These are phyloP conservation scores for Scedosporium minutisporum DNA, from an alignment of 2,329 filamentous ascomycete genomes.

Conservation along the genomic window DNA sequence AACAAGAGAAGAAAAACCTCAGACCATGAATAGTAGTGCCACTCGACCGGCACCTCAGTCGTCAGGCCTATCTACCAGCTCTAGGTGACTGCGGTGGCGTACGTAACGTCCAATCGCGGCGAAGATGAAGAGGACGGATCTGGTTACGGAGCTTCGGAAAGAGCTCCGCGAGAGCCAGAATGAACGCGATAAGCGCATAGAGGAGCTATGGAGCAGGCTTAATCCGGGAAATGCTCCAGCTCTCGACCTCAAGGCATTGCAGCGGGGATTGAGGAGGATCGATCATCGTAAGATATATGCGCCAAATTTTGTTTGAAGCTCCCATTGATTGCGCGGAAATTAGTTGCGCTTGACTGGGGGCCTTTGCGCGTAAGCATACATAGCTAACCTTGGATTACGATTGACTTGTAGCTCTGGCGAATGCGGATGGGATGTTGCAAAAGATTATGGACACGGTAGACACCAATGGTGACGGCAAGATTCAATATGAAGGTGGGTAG, in stretches of 20 bases:
- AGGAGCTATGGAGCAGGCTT: slow-evolving; percentile 74
- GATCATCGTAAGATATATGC: slow-evolving; percentile 64
- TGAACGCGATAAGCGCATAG: slow-evolving; percentile 70
- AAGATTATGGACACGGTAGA: slow-evolving; percentile 78
- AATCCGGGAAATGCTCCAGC: slow-evolving; percentile 68
- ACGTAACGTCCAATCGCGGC: background rate
- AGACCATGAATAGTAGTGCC: background rate
- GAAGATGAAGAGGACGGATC: slow-evolving; percentile 25
- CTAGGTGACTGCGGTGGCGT: background rate
- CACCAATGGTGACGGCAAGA: slow-evolving; percentile 76
- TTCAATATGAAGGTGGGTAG: slow-evolving; percentile 74
- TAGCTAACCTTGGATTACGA: background rate
- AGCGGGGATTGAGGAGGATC: slow-evolving; percentile 75
- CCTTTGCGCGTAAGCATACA: background rate
- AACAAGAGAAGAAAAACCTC: background rate
- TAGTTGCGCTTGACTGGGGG: too few relatives aligned
- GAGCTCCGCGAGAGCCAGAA: slow-evolving; percentile 70
- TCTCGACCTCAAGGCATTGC: slow-evolving; percentile 74
- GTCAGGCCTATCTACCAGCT: background rate
- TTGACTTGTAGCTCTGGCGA: slow-evolving; percentile 56
- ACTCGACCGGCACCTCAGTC: background rate
- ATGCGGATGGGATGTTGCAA: slow-evolving; percentile 76
- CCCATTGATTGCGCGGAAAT: too few relatives aligned
- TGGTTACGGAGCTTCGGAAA: slow-evolving; percentile 42
- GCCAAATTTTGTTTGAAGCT: background rate